Percentiles rank a stretch among this genome's conserved stretches.
These are phyloP conservation scores for Pseudozyma flocculosa DNA, from an alignment of 1,284 basidiomycete species.

Conservation along the genomic window DNA sequence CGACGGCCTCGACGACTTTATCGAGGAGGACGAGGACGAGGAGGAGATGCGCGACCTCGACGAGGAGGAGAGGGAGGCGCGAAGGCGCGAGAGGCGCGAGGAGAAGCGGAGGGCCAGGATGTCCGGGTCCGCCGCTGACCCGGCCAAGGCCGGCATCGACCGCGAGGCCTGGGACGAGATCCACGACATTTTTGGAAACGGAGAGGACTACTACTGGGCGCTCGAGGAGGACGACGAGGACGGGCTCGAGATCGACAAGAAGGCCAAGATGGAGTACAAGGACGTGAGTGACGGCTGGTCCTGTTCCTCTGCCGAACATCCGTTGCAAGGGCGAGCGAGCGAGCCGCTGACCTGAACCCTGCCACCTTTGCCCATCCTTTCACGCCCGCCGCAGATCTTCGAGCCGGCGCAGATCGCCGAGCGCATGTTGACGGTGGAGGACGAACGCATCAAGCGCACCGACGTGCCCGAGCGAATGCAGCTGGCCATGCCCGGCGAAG, in stretches of 20 bases:
- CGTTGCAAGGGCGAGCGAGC: no score
- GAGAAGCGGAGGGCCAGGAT: slow-evolving; percentile 54
- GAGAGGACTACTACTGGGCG: slow-evolving; percentile 94
- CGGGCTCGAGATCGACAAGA: slow-evolving; percentile 35
- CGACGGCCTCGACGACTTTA: slow-evolving; percentile 67
- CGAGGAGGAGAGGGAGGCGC: slow-evolving; percentile 68
- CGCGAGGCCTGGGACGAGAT: slow-evolving; percentile 92
- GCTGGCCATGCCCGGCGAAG: slow-evolving; percentile 68
- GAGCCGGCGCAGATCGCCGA: slow-evolving; percentile 95
- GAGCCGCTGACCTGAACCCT: no score
- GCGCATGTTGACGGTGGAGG: slow-evolving; percentile 87
- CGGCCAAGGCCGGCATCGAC: slow-evolving; percentile 40
- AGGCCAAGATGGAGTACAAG: slow-evolving; percentile 70
- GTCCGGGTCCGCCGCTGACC: slow-evolving; percentile 67
- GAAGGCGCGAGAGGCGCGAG: slow-evolving; percentile 68
- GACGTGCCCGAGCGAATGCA: slow-evolving; percentile 98
- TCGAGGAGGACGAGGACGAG: slow-evolving; percentile 71
- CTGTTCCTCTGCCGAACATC: no score
- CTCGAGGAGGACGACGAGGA: slow-evolving; percentile 64
- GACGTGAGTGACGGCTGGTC: slow-evolving; percentile 67
- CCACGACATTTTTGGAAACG: slow-evolving; percentile 94
- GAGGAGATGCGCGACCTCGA: slow-evolving; percentile 52
- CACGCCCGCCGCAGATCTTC: slow-evolving; percentile 70
- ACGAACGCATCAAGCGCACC: slow-evolving; percentile 80
- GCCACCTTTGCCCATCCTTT: not conserved